phyloP scores from a whole-genome alignment of 2,329 filamentous ascomycete genomes.

The Aspergillus sp. region DNA sequence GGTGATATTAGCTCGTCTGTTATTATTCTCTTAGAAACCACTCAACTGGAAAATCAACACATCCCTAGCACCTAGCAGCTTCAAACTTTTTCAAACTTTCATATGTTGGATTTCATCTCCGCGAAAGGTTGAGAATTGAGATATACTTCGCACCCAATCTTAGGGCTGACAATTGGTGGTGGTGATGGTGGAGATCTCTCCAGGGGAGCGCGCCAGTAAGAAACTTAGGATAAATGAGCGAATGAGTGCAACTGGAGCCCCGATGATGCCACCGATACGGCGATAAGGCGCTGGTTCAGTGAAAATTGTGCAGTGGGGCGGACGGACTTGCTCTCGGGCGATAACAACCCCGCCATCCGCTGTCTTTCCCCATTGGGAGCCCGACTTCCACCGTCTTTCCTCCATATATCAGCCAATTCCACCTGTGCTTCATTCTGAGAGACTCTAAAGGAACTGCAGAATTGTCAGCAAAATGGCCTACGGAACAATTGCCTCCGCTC shows the following conservation, averaged over 20 bases:
- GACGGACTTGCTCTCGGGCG: neutral
- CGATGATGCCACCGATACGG: neutral
- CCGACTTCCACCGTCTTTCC: neutral
- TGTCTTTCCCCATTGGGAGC: constrained; percentile 1
- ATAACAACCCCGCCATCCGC: constrained; percentile 3
- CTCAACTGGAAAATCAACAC: too few relatives aligned
- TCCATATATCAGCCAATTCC: neutral
- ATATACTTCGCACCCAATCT: too few relatives aligned
- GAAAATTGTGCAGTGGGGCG: too few relatives aligned
- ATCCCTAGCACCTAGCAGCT: too few relatives aligned
- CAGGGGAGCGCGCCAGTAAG: neutral
- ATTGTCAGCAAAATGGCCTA: neutral
- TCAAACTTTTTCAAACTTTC: too few relatives aligned
- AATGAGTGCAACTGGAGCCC: neutral
- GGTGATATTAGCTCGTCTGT: too few relatives aligned
- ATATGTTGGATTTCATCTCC: too few relatives aligned
- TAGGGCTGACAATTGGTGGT: too few relatives aligned
- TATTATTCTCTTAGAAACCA: too few relatives aligned
- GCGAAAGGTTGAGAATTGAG: too few relatives aligned
- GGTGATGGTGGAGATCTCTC: neutral
- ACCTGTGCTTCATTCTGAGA: neutral
- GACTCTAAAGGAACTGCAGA: neutral
- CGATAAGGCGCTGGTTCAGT: too few relatives aligned
- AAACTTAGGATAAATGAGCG: too few relatives aligned
- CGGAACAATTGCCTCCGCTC: neutral